Conservation (phyloP, 2,329 filamentous ascomycete genomes). For the Basipetospora chlamydospora region DNA sequence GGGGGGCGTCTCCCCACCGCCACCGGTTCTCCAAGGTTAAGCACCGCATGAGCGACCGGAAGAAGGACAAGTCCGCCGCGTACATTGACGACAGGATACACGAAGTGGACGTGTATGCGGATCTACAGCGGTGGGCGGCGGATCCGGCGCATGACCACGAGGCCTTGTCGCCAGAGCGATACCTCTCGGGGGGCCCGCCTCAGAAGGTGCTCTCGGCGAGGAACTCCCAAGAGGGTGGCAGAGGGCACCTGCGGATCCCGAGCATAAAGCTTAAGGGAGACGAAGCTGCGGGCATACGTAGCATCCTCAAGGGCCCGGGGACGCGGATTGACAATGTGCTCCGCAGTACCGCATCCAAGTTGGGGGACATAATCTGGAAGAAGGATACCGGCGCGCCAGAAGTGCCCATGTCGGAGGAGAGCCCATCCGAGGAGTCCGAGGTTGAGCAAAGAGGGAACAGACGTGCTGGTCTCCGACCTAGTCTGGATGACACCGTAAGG, state of each 20-base stretch:
- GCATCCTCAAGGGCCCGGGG: slow-evolving; percentile 55
- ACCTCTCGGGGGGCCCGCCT: slow-evolving; percentile 22
- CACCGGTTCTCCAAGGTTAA: slow-evolving; percentile 43
- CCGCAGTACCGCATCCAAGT: slow-evolving; percentile 39
- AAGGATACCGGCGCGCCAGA: slow-evolving; percentile 23
- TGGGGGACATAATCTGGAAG: slow-evolving; percentile 43
- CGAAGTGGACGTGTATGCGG: slow-evolving; percentile 1
- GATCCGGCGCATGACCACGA: slow-evolving; percentile 3
- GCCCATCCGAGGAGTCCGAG: slow-evolving; percentile 36
- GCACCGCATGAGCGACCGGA: slow-evolving; percentile 34
- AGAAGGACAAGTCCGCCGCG: background rate
- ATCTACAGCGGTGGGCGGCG: background rate
- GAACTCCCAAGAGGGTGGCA: slow-evolving; percentile 20
- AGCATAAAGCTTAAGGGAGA: slow-evolving; percentile 26
- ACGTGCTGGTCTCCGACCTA: too few species aligned
- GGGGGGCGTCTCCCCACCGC: slow-evolving; percentile 47
- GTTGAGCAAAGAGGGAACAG: slow-evolving; percentile 23
- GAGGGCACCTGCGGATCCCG: slow-evolving; percentile 30
- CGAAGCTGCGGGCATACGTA: slow-evolving; percentile 36
- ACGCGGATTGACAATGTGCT: slow-evolving; percentile 61
- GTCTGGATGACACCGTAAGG: background rate
- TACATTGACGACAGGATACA: slow-evolving; percentile 4
- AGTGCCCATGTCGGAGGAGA: slow-evolving; percentile 20
- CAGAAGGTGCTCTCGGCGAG: slow-evolving; percentile 27
- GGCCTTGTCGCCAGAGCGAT: slow-evolving; percentile 15